Percentiles rank a stretch among this genome's conserved stretches.
Conservation (phyloP, 495 filamentous ascomycete species). For the Annulohypoxylon maeteangense region DNA sequence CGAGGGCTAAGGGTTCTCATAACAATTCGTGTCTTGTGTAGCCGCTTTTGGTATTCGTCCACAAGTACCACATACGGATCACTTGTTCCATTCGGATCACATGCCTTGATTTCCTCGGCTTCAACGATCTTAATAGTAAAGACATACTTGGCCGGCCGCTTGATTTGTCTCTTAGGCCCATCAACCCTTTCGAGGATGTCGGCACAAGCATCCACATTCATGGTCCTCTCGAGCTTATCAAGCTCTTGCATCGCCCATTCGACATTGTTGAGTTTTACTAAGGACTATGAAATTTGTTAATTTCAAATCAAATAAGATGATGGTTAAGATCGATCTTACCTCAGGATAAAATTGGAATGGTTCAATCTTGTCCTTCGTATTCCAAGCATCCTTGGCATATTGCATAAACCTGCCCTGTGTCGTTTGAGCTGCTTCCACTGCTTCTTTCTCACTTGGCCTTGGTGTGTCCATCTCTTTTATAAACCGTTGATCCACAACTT, state of each 20-base stretch:
- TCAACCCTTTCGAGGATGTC: conserved; percentile 76
- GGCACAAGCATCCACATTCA: conserved; percentile 94
- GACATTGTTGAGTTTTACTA: conserved; percentile 98
- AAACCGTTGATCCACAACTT: conserved; percentile 87
- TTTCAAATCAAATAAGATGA: background rate
- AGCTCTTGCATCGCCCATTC: conserved; percentile 91
- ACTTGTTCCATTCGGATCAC: conserved; percentile 91
- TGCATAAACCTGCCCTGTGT: conserved; percentile 92
- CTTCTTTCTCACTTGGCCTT: conserved; percentile 84
- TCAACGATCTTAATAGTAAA: conserved; percentile 99
- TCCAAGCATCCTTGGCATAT: conserved; percentile 95
- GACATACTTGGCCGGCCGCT: conserved; percentile 82
- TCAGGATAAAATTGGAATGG: conserved; percentile 97
- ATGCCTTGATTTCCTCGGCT: conserved; percentile 97
- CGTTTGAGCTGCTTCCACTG: conserved; percentile 77
- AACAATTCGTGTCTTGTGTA: conserved; percentile 92
- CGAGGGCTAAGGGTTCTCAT: conserved; percentile 92
- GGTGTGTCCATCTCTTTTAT: conserved; percentile 84
- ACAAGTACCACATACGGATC: conserved; percentile 98
- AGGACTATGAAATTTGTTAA: conserved; percentile 68
- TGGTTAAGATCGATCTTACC: conserved; percentile 62
- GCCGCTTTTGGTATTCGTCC: conserved; percentile 98
- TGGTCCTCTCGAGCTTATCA: conserved; percentile 86
- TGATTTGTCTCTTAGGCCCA: conserved; percentile 60
- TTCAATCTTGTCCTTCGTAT: conserved; percentile 91